These are phyloP conservation scores for Xylaria multiplex DNA, from an alignment of 2,329 filamentous ascomycete genomes.

Conservation along the genomic window DNA sequence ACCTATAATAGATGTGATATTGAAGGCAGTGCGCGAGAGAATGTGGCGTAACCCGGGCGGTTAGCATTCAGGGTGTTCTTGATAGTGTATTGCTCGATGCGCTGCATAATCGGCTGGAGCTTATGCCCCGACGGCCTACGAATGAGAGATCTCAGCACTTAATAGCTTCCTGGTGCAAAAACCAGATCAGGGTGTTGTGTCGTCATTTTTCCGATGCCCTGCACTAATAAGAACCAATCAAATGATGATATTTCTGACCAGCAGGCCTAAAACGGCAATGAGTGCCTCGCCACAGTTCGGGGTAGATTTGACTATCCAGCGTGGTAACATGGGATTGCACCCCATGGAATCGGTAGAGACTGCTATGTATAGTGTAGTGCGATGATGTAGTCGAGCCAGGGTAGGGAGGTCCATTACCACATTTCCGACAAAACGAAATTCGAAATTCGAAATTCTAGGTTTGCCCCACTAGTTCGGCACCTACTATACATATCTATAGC, in stretches of 20 bases:
- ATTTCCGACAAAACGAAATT: too few relatives aligned
- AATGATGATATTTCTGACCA: background rate
- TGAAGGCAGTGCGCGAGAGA: background rate
- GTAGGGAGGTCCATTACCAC: too few relatives aligned
- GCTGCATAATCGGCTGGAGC: conserved; percentile 23
- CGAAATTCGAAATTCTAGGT: too few relatives aligned
- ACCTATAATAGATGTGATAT: too few relatives aligned
- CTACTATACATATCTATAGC: too few relatives aligned
- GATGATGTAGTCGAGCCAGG: conserved; percentile 33
- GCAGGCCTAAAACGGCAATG: conserved; percentile 33
- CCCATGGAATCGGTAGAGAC: background rate
- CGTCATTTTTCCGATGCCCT: conserved; percentile 28
- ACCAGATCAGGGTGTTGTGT: conserved; percentile 23
- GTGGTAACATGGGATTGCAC: conserved; percentile 3
- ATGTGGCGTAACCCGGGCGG: background rate
- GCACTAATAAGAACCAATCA: conserved; percentile 28
- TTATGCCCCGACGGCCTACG: conserved; percentile 18
- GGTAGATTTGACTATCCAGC: conserved; percentile 11
- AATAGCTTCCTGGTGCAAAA: conserved; percentile 1
- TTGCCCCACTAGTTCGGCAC: too few relatives aligned
- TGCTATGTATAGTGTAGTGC: background rate
- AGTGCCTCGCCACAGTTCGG: conserved; percentile 14
- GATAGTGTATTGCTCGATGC: background rate
- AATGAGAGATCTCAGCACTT: background rate
- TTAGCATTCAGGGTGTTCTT: too few relatives aligned